Evolutionary conservation across 139 green algal species (phyloP).

Genomic region (Chlamydomonas sp.): DNA sequence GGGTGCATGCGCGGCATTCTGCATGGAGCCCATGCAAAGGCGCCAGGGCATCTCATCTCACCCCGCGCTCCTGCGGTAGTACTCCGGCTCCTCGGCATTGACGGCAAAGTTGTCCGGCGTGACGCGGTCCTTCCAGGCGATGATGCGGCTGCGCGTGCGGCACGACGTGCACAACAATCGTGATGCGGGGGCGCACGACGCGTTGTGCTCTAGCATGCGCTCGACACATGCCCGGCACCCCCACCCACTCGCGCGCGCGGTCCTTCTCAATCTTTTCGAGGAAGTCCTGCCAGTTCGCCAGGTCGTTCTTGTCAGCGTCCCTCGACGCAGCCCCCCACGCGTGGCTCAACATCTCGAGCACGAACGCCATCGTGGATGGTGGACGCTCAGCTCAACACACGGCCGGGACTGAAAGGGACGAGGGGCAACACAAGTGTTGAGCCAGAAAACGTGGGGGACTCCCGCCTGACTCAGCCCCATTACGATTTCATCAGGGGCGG

Average conservation of each 20-base stretch:
- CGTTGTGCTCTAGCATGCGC: background rate
- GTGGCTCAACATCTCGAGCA: slow-evolving; percentile 23
- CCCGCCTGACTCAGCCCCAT: no score
- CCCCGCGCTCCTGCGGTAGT: slow-evolving; percentile 36
- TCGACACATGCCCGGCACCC: background rate
- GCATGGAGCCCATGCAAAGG: no score
- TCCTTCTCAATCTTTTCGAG: slow-evolving; percentile 31
- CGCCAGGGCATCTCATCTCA: no score
- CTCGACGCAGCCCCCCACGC: slow-evolving; percentile 13
- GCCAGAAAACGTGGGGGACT: no score
- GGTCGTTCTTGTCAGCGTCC: slow-evolving; percentile 15
- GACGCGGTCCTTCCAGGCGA: slow-evolving; percentile 29
- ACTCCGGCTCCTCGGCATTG: slow-evolving; percentile 29
- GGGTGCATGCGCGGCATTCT: no score
- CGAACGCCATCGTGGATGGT: slow-evolving; percentile 28
- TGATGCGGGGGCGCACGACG: no score
- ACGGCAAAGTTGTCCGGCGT: slow-evolving; percentile 34
- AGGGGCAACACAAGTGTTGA: no score
- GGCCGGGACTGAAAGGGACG: no score
- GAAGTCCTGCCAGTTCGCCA: slow-evolving; percentile 30
- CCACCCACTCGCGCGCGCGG: slow-evolving; percentile 30
- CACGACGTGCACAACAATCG: no score
- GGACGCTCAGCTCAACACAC: no score
- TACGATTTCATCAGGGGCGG: no score
- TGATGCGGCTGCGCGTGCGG: slow-evolving; percentile 28